A percentile compares a stretch with the other conserved stretches of the same genome.
Evolutionary conservation across 2,329 filamentous ascomycete species (phyloP).

Genomic region (Trichoderma pleuroti): DNA sequence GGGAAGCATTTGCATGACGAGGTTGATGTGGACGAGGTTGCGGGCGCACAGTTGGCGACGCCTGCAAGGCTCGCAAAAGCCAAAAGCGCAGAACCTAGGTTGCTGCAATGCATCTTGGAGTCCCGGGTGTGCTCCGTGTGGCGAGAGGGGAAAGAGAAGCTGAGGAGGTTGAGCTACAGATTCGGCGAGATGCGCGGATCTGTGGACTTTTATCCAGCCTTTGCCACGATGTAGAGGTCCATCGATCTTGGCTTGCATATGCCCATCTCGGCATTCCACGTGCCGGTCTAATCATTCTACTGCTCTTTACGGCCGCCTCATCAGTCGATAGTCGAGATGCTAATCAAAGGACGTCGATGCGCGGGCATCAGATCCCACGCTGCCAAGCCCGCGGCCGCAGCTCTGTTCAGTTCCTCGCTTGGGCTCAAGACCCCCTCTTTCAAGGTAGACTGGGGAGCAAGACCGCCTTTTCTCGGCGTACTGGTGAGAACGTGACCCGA

Average conservation of each 20-base stretch:
- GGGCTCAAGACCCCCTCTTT: not conserved
- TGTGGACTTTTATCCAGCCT: not conserved
- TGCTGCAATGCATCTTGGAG: not conserved
- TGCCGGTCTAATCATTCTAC: conserved; percentile 2
- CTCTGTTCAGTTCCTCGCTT: not conserved
- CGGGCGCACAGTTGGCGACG: not conserved
- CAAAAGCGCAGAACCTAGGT: not conserved
- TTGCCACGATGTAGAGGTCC: not conserved
- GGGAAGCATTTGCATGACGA: conserved; percentile 39
- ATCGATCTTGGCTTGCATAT: conserved; percentile 4
- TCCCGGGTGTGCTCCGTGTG: not conserved
- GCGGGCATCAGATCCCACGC: not conserved
- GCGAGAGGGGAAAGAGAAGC: not conserved
- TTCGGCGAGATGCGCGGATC: not conserved
- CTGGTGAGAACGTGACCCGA: conserved; percentile 8
- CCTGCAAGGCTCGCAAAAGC: not conserved
- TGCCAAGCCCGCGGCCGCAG: conserved; percentile 12
- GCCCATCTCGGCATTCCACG: conserved; percentile 1
- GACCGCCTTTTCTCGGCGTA: conserved; percentile 3
- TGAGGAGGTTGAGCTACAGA: not conserved
- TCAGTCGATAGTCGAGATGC: conserved; percentile 3
- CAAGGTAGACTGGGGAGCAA: not conserved
- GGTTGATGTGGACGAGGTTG: not conserved
- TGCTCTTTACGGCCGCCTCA: conserved; percentile 4
- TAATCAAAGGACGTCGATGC: conserved; percentile 1